Base-by-base conservation (phyloP, 2,329 filamentous ascomycete species). In the Triangularia setosa region DNA sequence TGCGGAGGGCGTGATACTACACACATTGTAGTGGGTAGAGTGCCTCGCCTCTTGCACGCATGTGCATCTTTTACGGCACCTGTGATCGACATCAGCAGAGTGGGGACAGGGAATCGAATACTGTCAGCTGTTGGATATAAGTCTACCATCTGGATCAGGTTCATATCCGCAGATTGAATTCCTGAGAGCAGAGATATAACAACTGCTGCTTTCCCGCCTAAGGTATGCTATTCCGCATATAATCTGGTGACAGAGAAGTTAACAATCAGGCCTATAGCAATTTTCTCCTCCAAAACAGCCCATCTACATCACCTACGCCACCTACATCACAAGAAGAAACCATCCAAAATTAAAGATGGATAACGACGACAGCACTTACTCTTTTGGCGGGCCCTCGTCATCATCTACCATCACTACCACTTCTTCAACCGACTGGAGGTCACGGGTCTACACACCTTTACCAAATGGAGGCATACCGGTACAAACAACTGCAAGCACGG, bases 341-440 rank as follows among this genome's bases (percentile, higher is more conserved):
- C 7, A 12, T 12, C 30, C 7, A 33, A 9, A 33, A 33, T 33
- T 12, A 33, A 48, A 61, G 3, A 60, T 63, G 28, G 52, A 55
- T 27, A 63, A n/a, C 40, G 52, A 30, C 28, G 25, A 59, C 25
- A 35, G 24, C 16, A 54, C 6, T 18, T 60, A 63, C 30, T 35
- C 61, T 11, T 60, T 48, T 4, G 16, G 25, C 2, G 18, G 59
- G 8, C 28, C 25, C 8, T 52, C 7, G 16, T 40, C 27, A n/a
- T 61, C 59, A 1, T 30, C 27, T 23, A 53, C 48, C 3, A 18
- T 21, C 48, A 27, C 48, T 11, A 23, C 40, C n/a, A 16, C 27
- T 40, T 58, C 55, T 16, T 60, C 56, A 14, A 12, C 61, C 1
- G 44, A 60, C 44, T 63, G 61, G 61, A 54, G 61, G 23, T 28